Conservation (phyloP, 2,329 filamentous ascomycete species). For the Macroventuria anomochaeta region DNA sequence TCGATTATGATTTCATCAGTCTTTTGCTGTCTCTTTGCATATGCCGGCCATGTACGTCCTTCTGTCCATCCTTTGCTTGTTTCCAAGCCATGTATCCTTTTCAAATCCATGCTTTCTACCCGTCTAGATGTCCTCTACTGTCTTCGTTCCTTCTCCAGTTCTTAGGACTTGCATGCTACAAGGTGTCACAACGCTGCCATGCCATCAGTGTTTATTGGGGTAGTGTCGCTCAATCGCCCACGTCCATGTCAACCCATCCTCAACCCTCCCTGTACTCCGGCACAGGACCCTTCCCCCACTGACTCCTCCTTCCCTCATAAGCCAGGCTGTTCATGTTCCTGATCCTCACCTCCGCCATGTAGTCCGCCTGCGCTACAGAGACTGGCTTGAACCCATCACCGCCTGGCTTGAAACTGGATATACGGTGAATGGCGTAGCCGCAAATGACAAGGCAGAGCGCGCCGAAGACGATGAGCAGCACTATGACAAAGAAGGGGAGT, state of each 20-base stretch:
- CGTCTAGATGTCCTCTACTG: no score
- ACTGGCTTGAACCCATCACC: slow-evolving; percentile 19
- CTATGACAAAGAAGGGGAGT: slow-evolving; percentile 24
- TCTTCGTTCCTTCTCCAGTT: no score
- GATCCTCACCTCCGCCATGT: slow-evolving; percentile 31
- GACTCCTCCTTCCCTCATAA: slow-evolving; percentile 16
- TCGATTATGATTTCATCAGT: no score
- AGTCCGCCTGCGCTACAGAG: slow-evolving; percentile 24
- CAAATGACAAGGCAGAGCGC: slow-evolving; percentile 23
- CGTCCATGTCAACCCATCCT: not conserved
- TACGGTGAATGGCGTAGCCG: slow-evolving; percentile 27
- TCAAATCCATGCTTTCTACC: no score
- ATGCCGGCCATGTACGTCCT: no score
- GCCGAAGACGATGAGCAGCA: slow-evolving; percentile 30
- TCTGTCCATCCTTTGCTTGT: no score
- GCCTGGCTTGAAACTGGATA: slow-evolving; percentile 21
- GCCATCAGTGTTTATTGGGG: no score
- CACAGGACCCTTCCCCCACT: not conserved
- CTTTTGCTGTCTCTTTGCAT: no score
- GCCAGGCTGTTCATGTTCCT: slow-evolving; percentile 25
- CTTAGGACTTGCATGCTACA: no score
- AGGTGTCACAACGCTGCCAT: no score
- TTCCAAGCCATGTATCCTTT: no score
- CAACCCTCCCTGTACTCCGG: not conserved
- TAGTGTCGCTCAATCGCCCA: no score